These are phyloP conservation scores for Tulasnella sp. DNA, from an alignment of 768 basidiomycete genomes.

Conservation along the genomic window DNA sequence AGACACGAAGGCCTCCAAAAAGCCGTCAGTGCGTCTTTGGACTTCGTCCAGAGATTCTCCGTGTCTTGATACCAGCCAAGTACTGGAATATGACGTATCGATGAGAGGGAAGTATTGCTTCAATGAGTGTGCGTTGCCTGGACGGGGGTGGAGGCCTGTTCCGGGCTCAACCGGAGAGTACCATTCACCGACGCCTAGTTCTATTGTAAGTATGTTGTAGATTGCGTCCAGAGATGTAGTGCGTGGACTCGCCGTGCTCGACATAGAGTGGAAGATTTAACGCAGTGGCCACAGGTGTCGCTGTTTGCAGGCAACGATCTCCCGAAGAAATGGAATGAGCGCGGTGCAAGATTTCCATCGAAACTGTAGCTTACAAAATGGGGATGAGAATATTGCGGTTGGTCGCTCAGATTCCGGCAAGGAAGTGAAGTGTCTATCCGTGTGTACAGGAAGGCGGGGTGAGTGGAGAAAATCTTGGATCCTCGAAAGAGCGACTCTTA, in stretches of 20 bases:
- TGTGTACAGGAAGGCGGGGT: neutral
- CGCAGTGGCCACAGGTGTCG: constrained; percentile 57
- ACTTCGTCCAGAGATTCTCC: constrained; percentile 65
- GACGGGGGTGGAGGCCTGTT: constrained; percentile 73
- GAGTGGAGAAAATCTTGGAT: neutral
- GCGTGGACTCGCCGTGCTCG: constrained; percentile 59
- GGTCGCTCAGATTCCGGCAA: constrained; percentile 65
- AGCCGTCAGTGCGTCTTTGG: constrained; percentile 55
- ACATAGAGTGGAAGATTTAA: constrained; percentile 67
- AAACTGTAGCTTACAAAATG: constrained; percentile 57
- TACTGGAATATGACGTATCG: constrained; percentile 53
- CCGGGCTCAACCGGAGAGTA: constrained; percentile 64
- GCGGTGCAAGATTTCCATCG: neutral
- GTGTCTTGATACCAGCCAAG: constrained; percentile 66
- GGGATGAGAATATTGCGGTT: constrained; percentile 78
- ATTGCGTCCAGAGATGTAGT: neutral
- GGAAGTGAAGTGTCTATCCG: constrained; percentile 45
- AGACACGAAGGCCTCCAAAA: constrained; percentile 50
- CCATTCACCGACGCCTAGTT: constrained; percentile 69
- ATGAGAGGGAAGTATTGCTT: constrained; percentile 52
- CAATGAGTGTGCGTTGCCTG: constrained; percentile 54
- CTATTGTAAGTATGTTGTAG: neutral
- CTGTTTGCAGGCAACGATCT: constrained; percentile 88
- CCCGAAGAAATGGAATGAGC: neutral
- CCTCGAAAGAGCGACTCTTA: constrained; percentile 28